phyloP scores from a whole-genome alignment of 768 basidiomycete species.

The Amanita phalloides region DNA sequence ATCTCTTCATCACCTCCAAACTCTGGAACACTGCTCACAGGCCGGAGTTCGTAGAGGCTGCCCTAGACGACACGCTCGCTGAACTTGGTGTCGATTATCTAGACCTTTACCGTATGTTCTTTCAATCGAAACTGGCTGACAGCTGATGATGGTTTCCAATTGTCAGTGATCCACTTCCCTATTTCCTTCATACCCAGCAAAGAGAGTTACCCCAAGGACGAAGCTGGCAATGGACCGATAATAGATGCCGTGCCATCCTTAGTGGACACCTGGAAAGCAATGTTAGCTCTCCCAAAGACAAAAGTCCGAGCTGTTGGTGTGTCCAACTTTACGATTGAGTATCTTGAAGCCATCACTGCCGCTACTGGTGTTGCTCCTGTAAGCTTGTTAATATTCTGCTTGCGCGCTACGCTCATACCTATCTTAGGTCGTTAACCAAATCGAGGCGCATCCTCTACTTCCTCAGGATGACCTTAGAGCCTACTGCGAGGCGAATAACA shows the following conservation, averaged over 20 bases:
- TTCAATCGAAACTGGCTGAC: neutral
- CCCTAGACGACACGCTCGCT: constrained; percentile 64
- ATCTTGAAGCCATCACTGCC: constrained; percentile 55
- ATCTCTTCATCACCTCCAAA: constrained; percentile 76
- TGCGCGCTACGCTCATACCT: neutral
- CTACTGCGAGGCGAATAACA: constrained; percentile 59
- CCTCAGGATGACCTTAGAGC: constrained; percentile 64
- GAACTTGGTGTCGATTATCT: constrained; percentile 73
- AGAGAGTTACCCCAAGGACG: constrained; percentile 41
- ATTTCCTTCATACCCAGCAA: constrained; percentile 54
- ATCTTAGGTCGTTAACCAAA: constrained; percentile 55
- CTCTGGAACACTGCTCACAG: constrained; percentile 73
- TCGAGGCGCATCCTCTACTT: constrained; percentile 75
- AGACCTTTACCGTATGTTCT: constrained; percentile 56
- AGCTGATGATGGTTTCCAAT: neutral
- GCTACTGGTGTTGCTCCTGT: constrained; percentile 69
- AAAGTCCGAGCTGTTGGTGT: constrained; percentile 72
- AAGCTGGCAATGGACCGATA: constrained; percentile 28
- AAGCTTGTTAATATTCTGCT: constrained; percentile 11
- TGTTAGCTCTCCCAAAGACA: constrained; percentile 59
- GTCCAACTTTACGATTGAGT: constrained; percentile 65
- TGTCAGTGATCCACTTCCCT: constrained; percentile 74
- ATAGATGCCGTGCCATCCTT: constrained; percentile 50
- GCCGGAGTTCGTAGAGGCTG: constrained; percentile 56
- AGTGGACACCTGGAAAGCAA: constrained; percentile 78